Base-by-base conservation (phyloP, 2,329 filamentous ascomycete genomes). In the Chlorencoelia australis region DNA sequence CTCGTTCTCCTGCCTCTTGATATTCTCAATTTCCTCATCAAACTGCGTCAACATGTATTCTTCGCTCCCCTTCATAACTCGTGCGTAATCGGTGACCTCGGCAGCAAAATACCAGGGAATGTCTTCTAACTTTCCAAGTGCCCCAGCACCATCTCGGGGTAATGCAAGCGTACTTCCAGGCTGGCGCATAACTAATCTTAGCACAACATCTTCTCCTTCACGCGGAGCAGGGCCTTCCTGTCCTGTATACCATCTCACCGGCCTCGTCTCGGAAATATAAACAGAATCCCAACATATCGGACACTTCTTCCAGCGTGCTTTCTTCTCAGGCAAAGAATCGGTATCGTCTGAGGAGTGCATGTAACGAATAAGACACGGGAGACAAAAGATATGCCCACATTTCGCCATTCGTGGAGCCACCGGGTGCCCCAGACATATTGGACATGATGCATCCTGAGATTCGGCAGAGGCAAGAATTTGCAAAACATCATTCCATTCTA, bases 331-430 rank as follows among this genome's bases (percentile, higher is more conserved):
- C 2, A 65, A 47, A 7, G 73, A 65, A 40, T 69, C 71, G 7
- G 63, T 61, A 21, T 82, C 80, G n/a, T 83, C 79, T 16, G 71
- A 75, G 6, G 87, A 83, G 51, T 94, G 84, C 86, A 98, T 95
- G 58, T 93, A 98, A 33, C 91, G 81, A 45, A 96, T 85, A 43
- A 96, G 63, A 56, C 91, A 98, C 5, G 91, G 80, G 21, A 96
- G 66, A 56, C 91, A 98, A 58, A 95, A 96, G 9, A 98, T 94
- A 57, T 98, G 91, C 1, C 91, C 91, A 54, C 91, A 98, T 55
- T 81, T 89, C 27, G 91, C 88, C 89, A 98, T 98, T 38, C 91
- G 79, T 20, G 91, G 88, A 6, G 91, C 91, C 13, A 94, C 85
- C 1, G 91, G 91, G 37, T 83, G 84, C 2, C 83, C 94, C 18